Evolutionary conservation across 495 filamentous ascomycete genomes (phyloP).

Genomic region (Penicillium subrubescens): DNA sequence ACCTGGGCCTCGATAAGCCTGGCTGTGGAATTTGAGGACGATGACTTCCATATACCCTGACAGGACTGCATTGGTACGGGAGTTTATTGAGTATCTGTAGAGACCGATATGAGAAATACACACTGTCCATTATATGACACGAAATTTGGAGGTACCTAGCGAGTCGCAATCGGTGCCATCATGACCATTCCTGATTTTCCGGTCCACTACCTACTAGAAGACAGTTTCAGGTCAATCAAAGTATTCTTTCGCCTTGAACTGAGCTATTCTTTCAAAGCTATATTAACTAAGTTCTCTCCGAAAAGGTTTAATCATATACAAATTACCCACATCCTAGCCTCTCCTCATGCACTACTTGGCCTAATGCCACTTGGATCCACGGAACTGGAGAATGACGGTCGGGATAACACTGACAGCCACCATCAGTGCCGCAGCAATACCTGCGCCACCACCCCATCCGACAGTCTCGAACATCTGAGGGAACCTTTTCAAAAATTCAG

Average conservation of each 20-base stretch:
- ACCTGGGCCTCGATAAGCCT: background rate
- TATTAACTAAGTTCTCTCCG: background rate
- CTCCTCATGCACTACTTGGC: background rate
- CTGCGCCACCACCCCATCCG: conserved; percentile 44
- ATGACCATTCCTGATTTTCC: too few relatives aligned
- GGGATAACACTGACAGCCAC: conserved; percentile 50
- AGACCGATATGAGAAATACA: too few relatives aligned
- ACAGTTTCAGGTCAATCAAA: background rate
- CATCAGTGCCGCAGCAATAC: conserved; percentile 44
- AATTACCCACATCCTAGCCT: background rate
- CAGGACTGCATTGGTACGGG: too few relatives aligned
- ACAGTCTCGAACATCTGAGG: conserved; percentile 52
- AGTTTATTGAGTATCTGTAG: too few relatives aligned
- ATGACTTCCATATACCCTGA: too few relatives aligned
- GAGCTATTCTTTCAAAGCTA: background rate
- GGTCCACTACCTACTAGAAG: background rate
- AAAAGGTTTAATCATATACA: background rate
- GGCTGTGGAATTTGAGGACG: too few relatives aligned
- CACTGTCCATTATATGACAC: too few relatives aligned
- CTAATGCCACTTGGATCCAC: conserved; percentile 31
- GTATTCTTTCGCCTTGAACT: background rate
- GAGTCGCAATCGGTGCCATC: too few relatives aligned
- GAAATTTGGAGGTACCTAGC: too few relatives aligned
- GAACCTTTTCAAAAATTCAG: conserved; percentile 38
- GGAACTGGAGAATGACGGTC: conserved; percentile 42